Conservation (phyloP, 768 basidiomycete species). For the Multifurca ochricompacta region DNA sequence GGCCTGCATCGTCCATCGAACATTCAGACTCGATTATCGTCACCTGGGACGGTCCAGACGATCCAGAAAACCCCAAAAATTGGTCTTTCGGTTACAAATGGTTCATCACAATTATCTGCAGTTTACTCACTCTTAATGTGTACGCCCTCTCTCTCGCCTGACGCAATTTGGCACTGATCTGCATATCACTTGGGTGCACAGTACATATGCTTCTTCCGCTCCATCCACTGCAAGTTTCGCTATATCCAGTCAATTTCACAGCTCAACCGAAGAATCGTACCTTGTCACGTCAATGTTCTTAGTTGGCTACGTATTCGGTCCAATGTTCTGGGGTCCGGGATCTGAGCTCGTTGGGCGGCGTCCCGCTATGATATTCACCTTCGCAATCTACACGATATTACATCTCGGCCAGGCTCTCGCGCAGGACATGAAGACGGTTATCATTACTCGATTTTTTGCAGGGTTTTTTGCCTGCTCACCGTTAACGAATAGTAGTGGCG, state of each 20-base stretch:
- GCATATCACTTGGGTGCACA: neutral
- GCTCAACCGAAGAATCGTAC: conserved; percentile 19
- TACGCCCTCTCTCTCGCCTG: neutral
- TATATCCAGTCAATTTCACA: conserved; percentile 17
- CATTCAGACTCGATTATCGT: neutral
- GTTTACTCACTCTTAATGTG: conserved; percentile 16
- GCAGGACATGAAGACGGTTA: conserved; percentile 14
- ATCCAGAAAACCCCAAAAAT: conserved; percentile 12
- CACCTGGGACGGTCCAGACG: conserved; percentile 5
- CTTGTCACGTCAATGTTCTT: conserved; percentile 19
- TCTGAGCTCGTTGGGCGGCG: conserved; percentile 17
- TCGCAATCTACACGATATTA: neutral
- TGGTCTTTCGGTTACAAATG: conserved; percentile 2
- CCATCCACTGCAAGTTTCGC: conserved; percentile 11
- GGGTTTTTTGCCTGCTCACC: conserved; percentile 22
- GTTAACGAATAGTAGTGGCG: conserved; percentile 16
- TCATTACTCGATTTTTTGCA: conserved; percentile 21
- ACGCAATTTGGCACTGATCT: neutral
- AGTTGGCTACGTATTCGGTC: conserved; percentile 20
- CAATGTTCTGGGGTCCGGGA: conserved; percentile 20
- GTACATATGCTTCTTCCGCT: conserved; percentile 23
- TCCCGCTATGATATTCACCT: neutral
- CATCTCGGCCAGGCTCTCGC: conserved; percentile 6
- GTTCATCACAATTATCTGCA: conserved; percentile 7
- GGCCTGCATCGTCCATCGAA: neutral